Evolutionary conservation across 23 red algal genomes (phyloP).

Genomic region (Agarophyton chilense): DNA sequence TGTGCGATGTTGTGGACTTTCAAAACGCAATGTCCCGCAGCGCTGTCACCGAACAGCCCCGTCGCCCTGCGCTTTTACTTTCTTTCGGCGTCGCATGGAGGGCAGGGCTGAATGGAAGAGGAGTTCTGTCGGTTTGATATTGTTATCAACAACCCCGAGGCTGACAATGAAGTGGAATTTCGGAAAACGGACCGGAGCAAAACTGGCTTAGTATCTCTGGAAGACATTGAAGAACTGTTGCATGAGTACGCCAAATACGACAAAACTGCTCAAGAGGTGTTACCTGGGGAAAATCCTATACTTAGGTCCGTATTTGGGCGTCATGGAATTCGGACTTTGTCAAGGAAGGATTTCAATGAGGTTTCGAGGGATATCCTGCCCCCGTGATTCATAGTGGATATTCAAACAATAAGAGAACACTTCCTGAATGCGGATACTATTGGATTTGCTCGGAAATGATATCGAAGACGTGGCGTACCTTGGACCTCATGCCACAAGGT

Average conservation of each 20-base stretch:
- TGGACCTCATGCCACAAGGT: constrained; percentile 2
- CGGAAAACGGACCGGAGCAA: constrained; percentile 88
- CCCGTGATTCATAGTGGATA: no score
- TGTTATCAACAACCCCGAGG: constrained; percentile 92
- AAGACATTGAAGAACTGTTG: constrained; percentile 86
- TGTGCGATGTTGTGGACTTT: no score
- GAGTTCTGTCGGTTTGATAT: constrained; percentile 99
- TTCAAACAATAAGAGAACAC: no score
- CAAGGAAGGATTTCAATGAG: no score
- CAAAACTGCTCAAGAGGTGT: constrained; percentile 29
- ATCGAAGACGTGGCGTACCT: constrained; percentile 44
- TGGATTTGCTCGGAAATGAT: neutral
- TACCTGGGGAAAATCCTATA: constrained; percentile 21
- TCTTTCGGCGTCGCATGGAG: no score
- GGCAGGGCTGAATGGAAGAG: no score
- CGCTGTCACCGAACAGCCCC: no score
- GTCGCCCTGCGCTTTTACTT: no score
- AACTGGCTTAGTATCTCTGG: constrained; percentile 83
- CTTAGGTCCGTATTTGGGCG: no score
- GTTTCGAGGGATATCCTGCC: no score
- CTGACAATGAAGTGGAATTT: constrained; percentile 89
- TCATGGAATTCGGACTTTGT: no score
- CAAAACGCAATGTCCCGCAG: no score
- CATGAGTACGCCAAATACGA: constrained; percentile 77
- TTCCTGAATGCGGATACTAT: constrained; percentile 80